Percentiles rank a stretch among this genome's conserved stretches.
Evolutionary conservation across 2,329 filamentous ascomycete species (phyloP).

Genomic region (Botrytis byssoidea): DNA sequence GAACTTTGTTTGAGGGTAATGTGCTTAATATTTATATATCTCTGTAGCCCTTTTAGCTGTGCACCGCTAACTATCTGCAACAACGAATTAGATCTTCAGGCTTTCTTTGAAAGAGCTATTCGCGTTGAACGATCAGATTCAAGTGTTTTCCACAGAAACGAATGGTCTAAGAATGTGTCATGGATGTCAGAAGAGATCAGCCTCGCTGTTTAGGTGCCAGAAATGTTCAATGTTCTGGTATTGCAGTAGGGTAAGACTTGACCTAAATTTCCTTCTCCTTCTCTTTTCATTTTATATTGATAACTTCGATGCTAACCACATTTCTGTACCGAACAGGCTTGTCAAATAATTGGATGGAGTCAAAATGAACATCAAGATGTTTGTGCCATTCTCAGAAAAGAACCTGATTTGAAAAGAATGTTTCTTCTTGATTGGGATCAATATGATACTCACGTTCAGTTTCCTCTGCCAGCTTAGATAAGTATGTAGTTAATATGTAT

Average conservation of each 20-base stretch:
- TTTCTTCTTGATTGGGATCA: slow-evolving; percentile 33
- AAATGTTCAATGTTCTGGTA: slow-evolving; percentile 36
- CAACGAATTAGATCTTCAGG: slow-evolving; percentile 26
- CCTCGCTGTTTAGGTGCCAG: slow-evolving; percentile 27
- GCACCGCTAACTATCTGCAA: background rate
- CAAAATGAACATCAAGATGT: slow-evolving; percentile 36
- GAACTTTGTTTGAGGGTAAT: slow-evolving; percentile 29
- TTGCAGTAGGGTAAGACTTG: slow-evolving; percentile 31
- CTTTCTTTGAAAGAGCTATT: slow-evolving; percentile 27
- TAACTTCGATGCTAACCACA: slow-evolving; percentile 20
- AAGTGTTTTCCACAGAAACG: slow-evolving; percentile 29
- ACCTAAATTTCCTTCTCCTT: background rate
- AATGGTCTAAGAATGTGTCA: slow-evolving; percentile 30
- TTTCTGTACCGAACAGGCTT: slow-evolving; percentile 26
- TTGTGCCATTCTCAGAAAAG: slow-evolving; percentile 36
- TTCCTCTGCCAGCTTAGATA: slow-evolving; percentile 24
- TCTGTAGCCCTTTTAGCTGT: background rate
- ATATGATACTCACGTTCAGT: slow-evolving; percentile 32
- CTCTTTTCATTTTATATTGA: background rate
- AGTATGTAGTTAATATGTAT: background rate
- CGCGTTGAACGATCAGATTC: slow-evolving; percentile 27
- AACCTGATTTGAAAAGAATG: slow-evolving; percentile 33
- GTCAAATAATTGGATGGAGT: slow-evolving; percentile 34
- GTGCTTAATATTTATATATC: background rate
- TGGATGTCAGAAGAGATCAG: slow-evolving; percentile 27